These are phyloP conservation scores for Cytospora mali DNA, from an alignment of 2,329 filamentous ascomycete species.

Conservation along the genomic window DNA sequence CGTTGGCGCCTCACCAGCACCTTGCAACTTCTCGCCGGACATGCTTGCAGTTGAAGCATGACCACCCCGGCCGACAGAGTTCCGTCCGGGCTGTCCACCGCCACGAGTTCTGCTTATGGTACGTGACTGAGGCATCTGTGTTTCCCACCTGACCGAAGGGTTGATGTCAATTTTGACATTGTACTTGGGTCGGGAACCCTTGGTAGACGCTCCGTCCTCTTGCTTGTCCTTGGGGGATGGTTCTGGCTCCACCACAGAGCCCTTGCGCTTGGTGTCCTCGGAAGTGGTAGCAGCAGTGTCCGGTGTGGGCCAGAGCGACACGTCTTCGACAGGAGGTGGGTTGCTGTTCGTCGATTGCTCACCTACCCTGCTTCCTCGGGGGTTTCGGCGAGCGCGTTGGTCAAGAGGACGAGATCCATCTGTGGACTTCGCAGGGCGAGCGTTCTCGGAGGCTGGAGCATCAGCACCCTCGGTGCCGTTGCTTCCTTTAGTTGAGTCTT, in stretches of 20 bases:
- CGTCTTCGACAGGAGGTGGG: constrained; percentile 72
- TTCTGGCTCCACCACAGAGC: constrained; percentile 55
- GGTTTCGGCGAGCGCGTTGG: constrained; percentile 42
- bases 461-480: constrained; percentile 15
- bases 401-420: constrained; percentile 46
- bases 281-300: constrained; percentile 65
- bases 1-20: constrained; percentile 9
- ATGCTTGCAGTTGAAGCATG: constrained; percentile 22
- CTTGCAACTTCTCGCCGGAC: constrained; percentile 34
- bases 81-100: constrained; percentile 48
- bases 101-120: constrained; percentile 50
- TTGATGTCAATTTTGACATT: constrained; percentile 70
- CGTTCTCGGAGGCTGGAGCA: constrained; percentile 31
- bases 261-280: constrained; percentile 74
- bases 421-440: constrained; percentile 29
- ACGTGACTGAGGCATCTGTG: constrained; percentile 66
- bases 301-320: constrained; percentile 86
- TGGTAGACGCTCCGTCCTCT: constrained; percentile 40
- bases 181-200: constrained; percentile 70
- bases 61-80: constrained; percentile 36
- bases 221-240: constrained; percentile 66
- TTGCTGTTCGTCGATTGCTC: constrained; percentile 38
- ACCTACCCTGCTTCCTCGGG: constrained; percentile 50
- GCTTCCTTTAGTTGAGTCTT: constrained; percentile 31
- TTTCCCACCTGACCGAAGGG: constrained; percentile 84